Conservation (phyloP, 2,329 filamentous ascomycete genomes). For the Periglandula ipomoeae region DNA sequence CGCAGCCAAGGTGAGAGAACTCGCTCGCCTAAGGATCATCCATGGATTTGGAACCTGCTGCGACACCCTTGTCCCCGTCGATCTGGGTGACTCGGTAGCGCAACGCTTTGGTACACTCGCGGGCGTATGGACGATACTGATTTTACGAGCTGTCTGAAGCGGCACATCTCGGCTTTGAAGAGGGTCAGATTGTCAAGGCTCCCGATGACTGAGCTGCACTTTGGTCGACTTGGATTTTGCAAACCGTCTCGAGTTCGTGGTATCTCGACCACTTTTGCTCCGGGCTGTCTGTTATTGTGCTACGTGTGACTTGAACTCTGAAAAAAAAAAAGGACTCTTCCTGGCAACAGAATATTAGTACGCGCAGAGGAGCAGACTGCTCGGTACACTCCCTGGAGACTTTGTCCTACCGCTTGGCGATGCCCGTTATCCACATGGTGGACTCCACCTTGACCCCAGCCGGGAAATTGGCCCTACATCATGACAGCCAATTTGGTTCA, state of each 20-base stretch:
- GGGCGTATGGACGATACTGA: not conserved
- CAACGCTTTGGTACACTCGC: not conserved
- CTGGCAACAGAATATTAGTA: not conserved
- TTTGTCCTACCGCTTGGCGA: constrained; percentile 5
- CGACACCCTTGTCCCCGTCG: not conserved
- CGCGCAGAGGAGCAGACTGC: not conserved
- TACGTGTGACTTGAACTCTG: not conserved
- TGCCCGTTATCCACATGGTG: constrained; percentile 10
- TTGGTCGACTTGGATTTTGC: too few relatives aligned
- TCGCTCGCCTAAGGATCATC: not conserved
- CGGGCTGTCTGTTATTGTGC: not conserved
- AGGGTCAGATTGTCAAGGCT: not conserved
- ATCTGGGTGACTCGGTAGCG: not conserved
- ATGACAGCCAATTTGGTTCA: not conserved
- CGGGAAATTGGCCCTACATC: constrained; percentile 16
- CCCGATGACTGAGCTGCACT: too few relatives aligned
- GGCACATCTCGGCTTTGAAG: not conserved
- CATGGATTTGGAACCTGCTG: not conserved
- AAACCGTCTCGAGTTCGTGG: too few relatives aligned
- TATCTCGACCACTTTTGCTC: too few relatives aligned
- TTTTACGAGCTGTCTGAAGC: too few relatives aligned
- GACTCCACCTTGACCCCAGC: constrained; percentile 9
- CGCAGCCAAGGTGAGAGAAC: not conserved
- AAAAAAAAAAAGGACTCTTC: not conserved
- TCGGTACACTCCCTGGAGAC: not conserved